Base-by-base conservation (phyloP, 148 eudicot genomes). In the Dysphania ambrosioides region DNA sequence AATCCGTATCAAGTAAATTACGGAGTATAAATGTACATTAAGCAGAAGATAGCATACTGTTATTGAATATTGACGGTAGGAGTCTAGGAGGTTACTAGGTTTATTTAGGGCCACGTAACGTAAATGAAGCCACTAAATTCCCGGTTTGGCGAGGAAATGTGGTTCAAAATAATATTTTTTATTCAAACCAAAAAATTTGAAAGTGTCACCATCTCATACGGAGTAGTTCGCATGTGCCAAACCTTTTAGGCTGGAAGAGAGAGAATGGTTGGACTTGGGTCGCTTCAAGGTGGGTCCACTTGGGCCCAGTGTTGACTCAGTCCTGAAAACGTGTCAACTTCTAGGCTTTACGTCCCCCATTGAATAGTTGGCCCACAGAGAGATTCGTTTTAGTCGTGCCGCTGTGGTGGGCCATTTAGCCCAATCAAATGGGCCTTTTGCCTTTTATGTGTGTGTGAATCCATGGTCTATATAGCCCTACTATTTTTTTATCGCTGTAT, bases 381-480 rank as follows among this genome's bases (percentile, higher is more conserved):
- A 64, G 76, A 80, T 80, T 80, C 83, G 74, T 76, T 32, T 62
- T 69, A 38, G 41, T 63, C 61, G 58, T 72, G 79, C 82, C 19
- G 40, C 76, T 66, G 8, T 35, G 21, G 71, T 79, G 82, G 82
- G 75, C 47, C 82, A 67, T 11, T 24, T 3, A 68, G 18, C 38
- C 57, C 79, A 82, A 74, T 78, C 77, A 82, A 75, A 61, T 82
- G 74, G 78, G 75, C 71, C 73, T 66, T 67, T 72, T 74, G 78
- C 67, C 32, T 30, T 75, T 64, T 69, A 67, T 79, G 77, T 35
- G 75, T 24, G 75, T 68, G 66, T 47, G 30, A 66, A 60, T 60
- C 70, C 38, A 67, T 62, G 64, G 71, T 53, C 47, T 5, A 36
- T 36, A 41, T 23, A 80, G 78, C 47, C 69, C 82, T 42, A 42